Percentiles rank a stretch among this genome's conserved stretches.
Evolutionary conservation across 129 eudicot species (phyloP).

Genomic region (Smallanthus sonchifolius): DNA sequence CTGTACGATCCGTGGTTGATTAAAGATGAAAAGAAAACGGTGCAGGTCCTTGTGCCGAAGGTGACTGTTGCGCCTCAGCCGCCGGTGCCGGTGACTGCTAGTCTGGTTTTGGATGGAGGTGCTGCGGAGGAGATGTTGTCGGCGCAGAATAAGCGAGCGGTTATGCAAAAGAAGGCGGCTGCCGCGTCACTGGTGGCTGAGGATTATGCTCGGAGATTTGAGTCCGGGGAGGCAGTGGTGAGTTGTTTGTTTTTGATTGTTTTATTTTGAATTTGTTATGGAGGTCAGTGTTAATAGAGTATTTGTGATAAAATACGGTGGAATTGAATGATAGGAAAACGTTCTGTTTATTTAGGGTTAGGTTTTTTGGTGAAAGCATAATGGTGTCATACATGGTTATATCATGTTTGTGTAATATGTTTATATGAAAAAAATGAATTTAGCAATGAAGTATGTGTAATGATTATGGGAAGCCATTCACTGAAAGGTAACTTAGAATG

Average conservation of each 20-base stretch:
- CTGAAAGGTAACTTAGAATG: not conserved
- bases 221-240: conserved; percentile 69
- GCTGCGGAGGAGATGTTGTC: conserved; percentile 53
- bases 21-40: conserved; percentile 43
- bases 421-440: not conserved
- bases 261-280: not conserved
- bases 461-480: not conserved
- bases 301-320: not conserved
- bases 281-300: not conserved
- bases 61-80: conserved; percentile 47
- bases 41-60: conserved; percentile 79
- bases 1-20: conserved; percentile 69
- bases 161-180: conserved; percentile 82
- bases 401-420: not conserved
- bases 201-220: conserved; percentile 77
- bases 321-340: not conserved
- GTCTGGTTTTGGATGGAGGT: conserved; percentile 25
- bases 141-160: conserved; percentile 76
- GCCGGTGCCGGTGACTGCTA: not conserved
- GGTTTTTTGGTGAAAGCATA: not conserved
- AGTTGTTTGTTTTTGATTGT: not conserved
- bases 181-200: conserved; percentile 76
- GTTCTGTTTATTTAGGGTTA: not conserved
- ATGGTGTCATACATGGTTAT: not conserved
- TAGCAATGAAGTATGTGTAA: not conserved